A percentile compares a stretch with the other conserved stretches of the same genome.
These are phyloP conservation scores for Corynascus novoguineensis DNA, from an alignment of 495 filamentous ascomycete genomes.

Conservation along the genomic window DNA sequence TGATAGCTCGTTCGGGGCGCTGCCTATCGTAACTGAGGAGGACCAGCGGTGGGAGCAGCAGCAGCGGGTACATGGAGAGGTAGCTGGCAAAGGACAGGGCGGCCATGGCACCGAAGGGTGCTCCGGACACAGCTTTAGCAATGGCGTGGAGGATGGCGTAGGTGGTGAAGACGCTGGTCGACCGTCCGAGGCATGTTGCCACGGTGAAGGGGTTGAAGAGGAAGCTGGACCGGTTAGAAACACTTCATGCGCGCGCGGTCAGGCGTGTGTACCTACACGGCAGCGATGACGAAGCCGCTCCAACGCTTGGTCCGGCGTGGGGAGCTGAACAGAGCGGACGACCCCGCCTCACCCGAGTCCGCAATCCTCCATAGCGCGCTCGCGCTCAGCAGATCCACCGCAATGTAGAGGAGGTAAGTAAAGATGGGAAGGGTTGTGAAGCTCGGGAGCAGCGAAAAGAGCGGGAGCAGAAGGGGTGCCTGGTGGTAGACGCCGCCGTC, in stretches of 20 bases:
- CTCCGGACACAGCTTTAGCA: conserved; percentile 72
- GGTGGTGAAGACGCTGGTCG: conserved; percentile 87
- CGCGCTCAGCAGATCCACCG: conserved; percentile 78
- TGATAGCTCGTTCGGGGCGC: conserved; percentile 26
- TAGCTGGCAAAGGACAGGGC: conserved; percentile 83
- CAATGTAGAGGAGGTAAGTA: conserved; percentile 73
- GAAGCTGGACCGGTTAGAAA: conserved; percentile 48
- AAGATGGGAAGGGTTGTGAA: conserved; percentile 58
- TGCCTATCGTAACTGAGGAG: conserved; percentile 75
- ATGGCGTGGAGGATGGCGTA: conserved; percentile 80
- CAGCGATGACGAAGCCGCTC: conserved; percentile 70
- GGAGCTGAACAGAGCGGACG: conserved; percentile 68
- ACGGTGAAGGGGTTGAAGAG: conserved; percentile 95
- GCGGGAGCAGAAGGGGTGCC: conserved; percentile 84
- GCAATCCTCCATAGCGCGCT: conserved; percentile 77
- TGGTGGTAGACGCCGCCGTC: conserved; percentile 98
- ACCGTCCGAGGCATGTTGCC: conserved; percentile 84
- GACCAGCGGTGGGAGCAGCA: conserved; percentile 76
- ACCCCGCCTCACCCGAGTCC: conserved; percentile 69
- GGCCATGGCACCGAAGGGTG: conserved; percentile 71
- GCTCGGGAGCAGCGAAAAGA: conserved; percentile 81
- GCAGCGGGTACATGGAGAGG: conserved; percentile 82
- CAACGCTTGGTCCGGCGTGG: conserved; percentile 70
- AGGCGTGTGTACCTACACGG: conserved; percentile 53
- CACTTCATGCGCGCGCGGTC: not conserved